Conservation (phyloP, 306 rosid species). For the Vigna mungo region DNA sequence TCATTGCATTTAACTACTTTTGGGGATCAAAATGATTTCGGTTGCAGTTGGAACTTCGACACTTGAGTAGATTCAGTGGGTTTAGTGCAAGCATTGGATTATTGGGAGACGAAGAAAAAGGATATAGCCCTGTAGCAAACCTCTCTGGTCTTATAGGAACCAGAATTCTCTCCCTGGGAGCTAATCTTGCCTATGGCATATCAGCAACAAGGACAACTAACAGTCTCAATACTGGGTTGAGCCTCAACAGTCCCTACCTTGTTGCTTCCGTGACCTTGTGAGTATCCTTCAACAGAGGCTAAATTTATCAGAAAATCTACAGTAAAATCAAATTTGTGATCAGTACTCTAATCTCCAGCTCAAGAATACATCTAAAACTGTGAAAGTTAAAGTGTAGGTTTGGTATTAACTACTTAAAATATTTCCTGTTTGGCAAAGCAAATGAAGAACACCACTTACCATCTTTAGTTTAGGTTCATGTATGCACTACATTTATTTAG, state of each 20-base stretch:
- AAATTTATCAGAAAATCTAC: not conserved
- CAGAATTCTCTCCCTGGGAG: conserved; percentile 29
- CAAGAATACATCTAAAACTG: not conserved
- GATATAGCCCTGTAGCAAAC: conserved; percentile 9
- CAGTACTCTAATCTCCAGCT: not conserved
- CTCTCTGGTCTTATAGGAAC: conserved; percentile 29
- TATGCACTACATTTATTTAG: not conserved
- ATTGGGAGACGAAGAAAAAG: conserved; percentile 1
- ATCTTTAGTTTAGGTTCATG: not conserved
- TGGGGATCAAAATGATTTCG: conserved; percentile 3
- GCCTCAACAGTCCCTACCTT: conserved; percentile 20
- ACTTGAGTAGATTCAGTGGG: conserved; percentile 10
- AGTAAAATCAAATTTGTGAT: not conserved
- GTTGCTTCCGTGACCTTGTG: conserved; percentile 36
- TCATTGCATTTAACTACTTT: not conserved
- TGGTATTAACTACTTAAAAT: not conserved
- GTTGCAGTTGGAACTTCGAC: conserved; percentile 27
- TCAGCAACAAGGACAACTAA: not conserved
- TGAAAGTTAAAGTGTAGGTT: not conserved
- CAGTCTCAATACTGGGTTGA: conserved; percentile 18
- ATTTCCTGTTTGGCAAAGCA: not conserved
- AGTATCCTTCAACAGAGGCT: conserved; percentile 4
- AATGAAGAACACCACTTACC: not conserved
- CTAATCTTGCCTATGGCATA: conserved; percentile 2
- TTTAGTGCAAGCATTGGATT: conserved; percentile 17